Evolutionary conservation across 2,329 filamentous ascomycete genomes (phyloP).

Genomic region (Alternaria incomplexa): DNA sequence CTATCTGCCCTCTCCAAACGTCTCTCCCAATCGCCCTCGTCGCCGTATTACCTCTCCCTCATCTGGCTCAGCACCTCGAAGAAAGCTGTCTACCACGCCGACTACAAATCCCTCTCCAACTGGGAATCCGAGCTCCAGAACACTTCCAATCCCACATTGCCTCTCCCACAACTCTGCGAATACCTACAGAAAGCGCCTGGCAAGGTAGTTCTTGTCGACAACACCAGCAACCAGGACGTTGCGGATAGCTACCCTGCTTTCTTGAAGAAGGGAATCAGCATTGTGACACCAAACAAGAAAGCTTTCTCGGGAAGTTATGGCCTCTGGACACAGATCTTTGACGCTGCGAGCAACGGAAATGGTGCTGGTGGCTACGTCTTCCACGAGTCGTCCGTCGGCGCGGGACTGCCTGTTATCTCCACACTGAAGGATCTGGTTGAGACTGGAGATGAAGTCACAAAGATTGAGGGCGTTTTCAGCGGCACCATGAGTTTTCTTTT

Average conservation of each 20-base stretch:
- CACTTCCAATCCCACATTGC: constrained; percentile 69
- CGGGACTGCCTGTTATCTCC: constrained; percentile 90
- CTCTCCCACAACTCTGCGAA: constrained; percentile 72
- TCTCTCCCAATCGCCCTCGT: constrained; percentile 57
- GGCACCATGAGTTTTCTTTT: constrained; percentile 98
- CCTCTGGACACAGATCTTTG: constrained; percentile 88
- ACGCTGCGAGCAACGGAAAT: constrained; percentile 68
- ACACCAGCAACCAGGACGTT: constrained; percentile 88
- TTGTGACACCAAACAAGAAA: constrained; percentile 99
- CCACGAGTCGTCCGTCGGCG: constrained; percentile 94
- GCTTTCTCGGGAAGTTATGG: constrained; percentile 83
- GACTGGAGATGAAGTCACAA: constrained; percentile 88
- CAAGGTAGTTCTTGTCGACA: constrained; percentile 87
- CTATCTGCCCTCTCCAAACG: constrained; percentile 71
- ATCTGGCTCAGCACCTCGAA: constrained; percentile 86
- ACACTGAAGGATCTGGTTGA: constrained; percentile 93
- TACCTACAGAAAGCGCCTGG: constrained; percentile 80
- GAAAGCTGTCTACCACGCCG: constrained; percentile 76
- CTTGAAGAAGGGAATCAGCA: constrained; percentile 79
- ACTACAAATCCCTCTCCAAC: constrained; percentile 71
- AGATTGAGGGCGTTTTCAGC: constrained; percentile 96
- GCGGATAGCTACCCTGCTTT: constrained; percentile 83
- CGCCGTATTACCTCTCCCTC: constrained; percentile 74
- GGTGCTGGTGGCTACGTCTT: constrained; percentile 78
- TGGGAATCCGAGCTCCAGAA: constrained; percentile 67